Conservation (phyloP, 1,284 basidiomycete genomes). For the Grifola frondosa region DNA sequence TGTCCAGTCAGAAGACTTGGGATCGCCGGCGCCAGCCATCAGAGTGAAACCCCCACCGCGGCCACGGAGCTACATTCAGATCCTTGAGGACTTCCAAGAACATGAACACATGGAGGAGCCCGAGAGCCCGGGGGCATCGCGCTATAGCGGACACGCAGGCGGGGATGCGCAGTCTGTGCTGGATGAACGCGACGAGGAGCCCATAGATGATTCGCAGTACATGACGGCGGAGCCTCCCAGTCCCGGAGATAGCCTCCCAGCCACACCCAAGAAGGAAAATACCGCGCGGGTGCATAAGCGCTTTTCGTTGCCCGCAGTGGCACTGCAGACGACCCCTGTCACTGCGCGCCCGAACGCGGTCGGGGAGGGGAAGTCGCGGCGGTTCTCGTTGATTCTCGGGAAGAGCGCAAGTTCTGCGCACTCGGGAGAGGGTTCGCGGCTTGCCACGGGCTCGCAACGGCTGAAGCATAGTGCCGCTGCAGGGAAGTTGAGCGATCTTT, state of each 20-base stretch:
- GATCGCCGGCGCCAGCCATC: slow-evolving; percentile 31
- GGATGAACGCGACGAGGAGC: slow-evolving; percentile 25
- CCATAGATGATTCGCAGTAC: slow-evolving; percentile 10
- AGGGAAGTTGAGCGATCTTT: slow-evolving; percentile 37
- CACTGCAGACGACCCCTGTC: slow-evolving; percentile 70
- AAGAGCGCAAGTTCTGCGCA: slow-evolving; percentile 26
- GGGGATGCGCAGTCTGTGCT: slow-evolving; percentile 21
- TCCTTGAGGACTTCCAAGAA: slow-evolving; percentile 61
- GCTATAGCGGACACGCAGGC: slow-evolving; percentile 25
- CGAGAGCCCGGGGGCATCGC: slow-evolving; percentile 29
- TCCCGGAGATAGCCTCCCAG: slow-evolving; percentile 15
- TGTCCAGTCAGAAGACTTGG: slow-evolving; percentile 14
- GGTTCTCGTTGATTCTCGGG: slow-evolving; percentile 60
- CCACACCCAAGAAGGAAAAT: slow-evolving; percentile 45
- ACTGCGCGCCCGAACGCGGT: slow-evolving; percentile 50
- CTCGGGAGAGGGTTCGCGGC: slow-evolving; percentile 10
- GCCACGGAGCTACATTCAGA: slow-evolving; percentile 62
- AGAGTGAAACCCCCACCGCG: slow-evolving; percentile 41
- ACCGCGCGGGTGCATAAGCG: slow-evolving; percentile 63
- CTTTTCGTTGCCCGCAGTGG: slow-evolving; percentile 72
- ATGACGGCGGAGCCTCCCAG: slow-evolving; percentile 1
- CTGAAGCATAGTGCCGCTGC: slow-evolving; percentile 34
- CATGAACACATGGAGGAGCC: slow-evolving; percentile 15
- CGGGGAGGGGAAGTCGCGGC: slow-evolving; percentile 41
- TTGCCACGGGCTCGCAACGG: slow-evolving; percentile 7